Base-by-base conservation (phyloP, 306 rosid species). In the Carpinus fangiana region DNA sequence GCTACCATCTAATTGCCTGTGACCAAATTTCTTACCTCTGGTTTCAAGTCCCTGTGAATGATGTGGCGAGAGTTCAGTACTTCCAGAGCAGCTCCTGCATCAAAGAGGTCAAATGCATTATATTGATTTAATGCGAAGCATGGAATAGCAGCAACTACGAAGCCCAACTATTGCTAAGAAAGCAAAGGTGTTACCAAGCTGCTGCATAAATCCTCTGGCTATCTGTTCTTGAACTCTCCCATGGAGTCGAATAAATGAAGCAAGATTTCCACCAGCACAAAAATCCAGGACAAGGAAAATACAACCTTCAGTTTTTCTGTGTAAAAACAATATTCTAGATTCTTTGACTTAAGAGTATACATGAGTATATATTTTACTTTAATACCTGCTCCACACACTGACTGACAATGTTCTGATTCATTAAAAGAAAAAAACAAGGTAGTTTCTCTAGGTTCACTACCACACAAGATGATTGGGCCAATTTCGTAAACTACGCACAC, bases 11-110 rank as follows among this genome's bases (percentile, higher is more conserved):
- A 59, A 4, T 45, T n/a, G 43, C 7, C 57, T 13, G 31, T 5
- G 53, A 17, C 36, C 7, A 6, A 46, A 1, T 17, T 55, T 23
- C 21, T 76, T 80, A 88, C 96, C 90, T 85, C 90, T 2, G 93
- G 96, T 73, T 90, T 90, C 76, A 90, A 79, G 76, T 88, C 96
- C 80, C 91, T 82, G 73, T 88, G 91, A 80, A 85, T 87, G 80
- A 90, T 82, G 72, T 5, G 10, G 16, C 60, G 88, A 73, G 76
- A 80, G 53, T 87, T 85, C 36, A 86, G 71, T 54, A 87, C 38
- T 82, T 87, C 75, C 59, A 89, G 65, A 70, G 85, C 91, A 65
- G 87, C 82, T 9, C 87, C 91, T 90, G 88, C 70, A 80, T 26
- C 23, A 48, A 12, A 80, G 1, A 73, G 43, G 65, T 38, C 41